A percentile compares a stretch with the other conserved stretches of the same genome.
phyloP scores from a whole-genome alignment of 192 early-diverging fungal genomes.

The Mortierella claussenii region DNA sequence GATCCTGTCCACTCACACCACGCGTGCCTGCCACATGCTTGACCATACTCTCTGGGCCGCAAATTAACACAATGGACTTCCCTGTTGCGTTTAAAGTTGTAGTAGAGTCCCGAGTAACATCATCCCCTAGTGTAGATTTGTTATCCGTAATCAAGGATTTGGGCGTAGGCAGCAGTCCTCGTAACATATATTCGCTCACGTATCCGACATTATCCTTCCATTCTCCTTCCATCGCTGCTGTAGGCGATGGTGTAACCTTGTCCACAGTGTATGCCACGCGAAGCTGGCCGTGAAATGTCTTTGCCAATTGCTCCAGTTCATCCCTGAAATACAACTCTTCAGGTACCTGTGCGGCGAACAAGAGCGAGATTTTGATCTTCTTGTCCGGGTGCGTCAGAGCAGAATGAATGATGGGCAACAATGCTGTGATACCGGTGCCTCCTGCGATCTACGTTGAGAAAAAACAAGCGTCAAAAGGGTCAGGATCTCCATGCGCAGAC shows the following conservation, averaged over 20 bases:
- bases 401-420: constrained; percentile 69
- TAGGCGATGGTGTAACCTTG: background rate
- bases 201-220: constrained; percentile 49
- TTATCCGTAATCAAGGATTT: background rate
- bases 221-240: constrained; percentile 25
- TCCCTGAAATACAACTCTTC: constrained; percentile 65
- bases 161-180: constrained; percentile 26
- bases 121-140: background rate
- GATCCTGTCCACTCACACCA: constrained; percentile 65
- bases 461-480: background rate
- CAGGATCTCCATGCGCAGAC: no score
- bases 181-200: constrained; percentile 51
- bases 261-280: constrained; percentile 64
- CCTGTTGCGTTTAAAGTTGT: background rate
- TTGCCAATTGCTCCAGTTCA: constrained; percentile 62
- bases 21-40: constrained; percentile 62
- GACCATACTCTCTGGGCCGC: constrained; percentile 74
- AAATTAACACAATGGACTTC: constrained; percentile 65
- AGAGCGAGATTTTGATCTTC: constrained; percentile 58
- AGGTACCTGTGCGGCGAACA: constrained; percentile 59
- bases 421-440: constrained; percentile 83
- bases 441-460: constrained; percentile 67
- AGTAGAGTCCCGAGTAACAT: no score
- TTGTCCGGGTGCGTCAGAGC: constrained; percentile 57
- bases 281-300: constrained; percentile 55